phyloP scores from a whole-genome alignment of 2,329 filamentous ascomycete genomes.

The Trematosphaeria pertusa region DNA sequence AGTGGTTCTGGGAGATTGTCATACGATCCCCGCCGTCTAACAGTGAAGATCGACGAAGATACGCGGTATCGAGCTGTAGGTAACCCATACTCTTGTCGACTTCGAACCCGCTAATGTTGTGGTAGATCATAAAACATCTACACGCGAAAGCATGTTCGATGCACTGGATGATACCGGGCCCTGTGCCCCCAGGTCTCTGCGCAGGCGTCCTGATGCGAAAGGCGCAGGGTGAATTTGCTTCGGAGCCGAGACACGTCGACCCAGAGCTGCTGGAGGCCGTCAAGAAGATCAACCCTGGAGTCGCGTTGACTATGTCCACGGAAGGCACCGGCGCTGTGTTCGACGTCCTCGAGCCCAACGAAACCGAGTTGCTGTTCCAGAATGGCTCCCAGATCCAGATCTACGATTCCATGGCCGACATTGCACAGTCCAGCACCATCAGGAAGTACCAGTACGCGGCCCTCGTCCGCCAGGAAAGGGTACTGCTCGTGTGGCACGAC shows the following conservation, averaged over 20 bases:
- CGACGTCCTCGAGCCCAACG: constrained; percentile 48
- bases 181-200: constrained; percentile 17
- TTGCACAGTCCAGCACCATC: constrained; percentile 57
- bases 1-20: too few species aligned
- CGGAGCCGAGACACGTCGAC: constrained; percentile 50
- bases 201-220: constrained; percentile 77
- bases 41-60: constrained; percentile 32
- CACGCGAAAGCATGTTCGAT: constrained; percentile 31
- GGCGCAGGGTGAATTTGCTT: constrained; percentile 70
- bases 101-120: background rate
- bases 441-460: constrained; percentile 84
- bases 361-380: constrained; percentile 50
- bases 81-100: background rate
- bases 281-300: constrained; percentile 54
- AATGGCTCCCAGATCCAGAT: constrained; percentile 57
- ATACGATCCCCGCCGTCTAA: constrained; percentile 18
- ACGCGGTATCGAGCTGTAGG: constrained; percentile 31
- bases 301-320: constrained; percentile 59
- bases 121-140: constrained; percentile 38
- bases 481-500: constrained; percentile 82
- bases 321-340: constrained; percentile 57
- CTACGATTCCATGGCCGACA: constrained; percentile 53
- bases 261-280: constrained; percentile 52
- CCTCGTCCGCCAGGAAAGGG: constrained; percentile 73
- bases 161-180: constrained; percentile 28